A percentile compares a stretch with the other conserved stretches of the same genome.
Conservation (phyloP, 257 asterid genomes). For the Mentha longifolia region DNA sequence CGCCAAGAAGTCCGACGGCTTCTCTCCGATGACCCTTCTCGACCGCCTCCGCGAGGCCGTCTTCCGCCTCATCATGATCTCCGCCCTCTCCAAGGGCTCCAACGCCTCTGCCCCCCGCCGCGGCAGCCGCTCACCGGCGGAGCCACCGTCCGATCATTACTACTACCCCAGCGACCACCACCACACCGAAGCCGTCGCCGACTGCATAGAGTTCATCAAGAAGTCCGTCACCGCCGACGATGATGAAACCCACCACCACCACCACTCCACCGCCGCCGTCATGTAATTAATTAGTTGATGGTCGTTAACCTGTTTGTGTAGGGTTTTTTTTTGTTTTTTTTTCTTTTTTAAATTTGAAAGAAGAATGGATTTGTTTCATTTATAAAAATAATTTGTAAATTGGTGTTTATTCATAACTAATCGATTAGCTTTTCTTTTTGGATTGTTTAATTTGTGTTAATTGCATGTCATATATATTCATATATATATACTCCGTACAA, state of each 20-base stretch:
- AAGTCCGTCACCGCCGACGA: constrained; percentile 28
- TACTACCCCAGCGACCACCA: constrained; percentile 33
- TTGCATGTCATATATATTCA: no score
- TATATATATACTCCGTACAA: no score
- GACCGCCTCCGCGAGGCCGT: constrained; percentile 45
- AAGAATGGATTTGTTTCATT: neutral
- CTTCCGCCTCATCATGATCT: constrained; percentile 44
- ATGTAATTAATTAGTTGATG: constrained; percentile 16
- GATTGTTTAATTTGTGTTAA: neutral
- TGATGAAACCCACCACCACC: constrained; percentile 1
- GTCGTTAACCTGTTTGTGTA: neutral
- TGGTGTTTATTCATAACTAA: constrained; percentile 1
- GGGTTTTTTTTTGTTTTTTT: neutral
- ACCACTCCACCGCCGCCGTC: constrained; percentile 21
- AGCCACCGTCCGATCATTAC: constrained; percentile 20
- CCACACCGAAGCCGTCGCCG: constrained; percentile 46
- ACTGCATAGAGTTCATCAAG: constrained; percentile 44
- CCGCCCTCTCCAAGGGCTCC: constrained; percentile 41
- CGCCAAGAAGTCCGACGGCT: constrained; percentile 29
- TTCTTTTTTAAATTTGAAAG: neutral
- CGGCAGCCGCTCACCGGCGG: constrained; percentile 4
- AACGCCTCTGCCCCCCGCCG: neutral
- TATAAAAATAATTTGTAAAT: constrained; percentile 4
- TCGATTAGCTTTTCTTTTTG: neutral
- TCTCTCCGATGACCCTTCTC: constrained; percentile 38